Percentiles rank a stretch among this genome's conserved stretches.
Evolutionary conservation across 129 eudicot genomes (phyloP).

Genomic region (Cynara cardunculus): DNA sequence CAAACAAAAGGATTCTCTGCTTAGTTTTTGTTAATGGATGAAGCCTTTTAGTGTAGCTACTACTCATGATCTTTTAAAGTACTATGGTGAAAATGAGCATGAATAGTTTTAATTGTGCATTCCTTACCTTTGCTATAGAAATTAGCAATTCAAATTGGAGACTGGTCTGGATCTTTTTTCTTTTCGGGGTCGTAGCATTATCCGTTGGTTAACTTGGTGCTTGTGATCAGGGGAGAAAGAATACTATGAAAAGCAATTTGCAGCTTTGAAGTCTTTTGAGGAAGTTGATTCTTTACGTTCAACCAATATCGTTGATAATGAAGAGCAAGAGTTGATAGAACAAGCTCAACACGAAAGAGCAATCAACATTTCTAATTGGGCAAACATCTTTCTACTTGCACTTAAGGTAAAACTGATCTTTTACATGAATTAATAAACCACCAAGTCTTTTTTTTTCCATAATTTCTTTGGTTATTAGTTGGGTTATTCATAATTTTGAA

Average conservation of each 20-base stretch:
- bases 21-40: background rate
- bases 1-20: background rate
- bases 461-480: background rate
- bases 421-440: background rate
- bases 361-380: conserved; percentile 58
- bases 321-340: conserved; percentile 44
- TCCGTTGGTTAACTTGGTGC: background rate
- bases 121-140: background rate
- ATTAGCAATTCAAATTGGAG: background rate
- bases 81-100: background rate
- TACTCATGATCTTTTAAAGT: conserved; percentile 5
- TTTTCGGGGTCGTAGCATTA: background rate
- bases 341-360: conserved; percentile 63
- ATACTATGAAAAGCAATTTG: conserved; percentile 63
- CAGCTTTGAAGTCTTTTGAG: conserved; percentile 62
- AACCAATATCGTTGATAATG: conserved; percentile 23
- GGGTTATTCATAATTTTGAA: background rate
- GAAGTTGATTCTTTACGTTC: conserved; percentile 51
- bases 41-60: conserved; percentile 6
- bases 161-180: background rate
- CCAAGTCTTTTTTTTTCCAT: background rate
- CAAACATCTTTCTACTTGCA: conserved; percentile 50
- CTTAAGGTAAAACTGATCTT: conserved; percentile 38
- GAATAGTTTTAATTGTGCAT: conserved; percentile 10
- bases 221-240: conserved; percentile 58